Percentiles rank a stretch among this genome's conserved stretches.
Evolutionary conservation across 1,139 yeast species (phyloP).

Genomic region (Suzukiozyma palmioleophila): DNA sequence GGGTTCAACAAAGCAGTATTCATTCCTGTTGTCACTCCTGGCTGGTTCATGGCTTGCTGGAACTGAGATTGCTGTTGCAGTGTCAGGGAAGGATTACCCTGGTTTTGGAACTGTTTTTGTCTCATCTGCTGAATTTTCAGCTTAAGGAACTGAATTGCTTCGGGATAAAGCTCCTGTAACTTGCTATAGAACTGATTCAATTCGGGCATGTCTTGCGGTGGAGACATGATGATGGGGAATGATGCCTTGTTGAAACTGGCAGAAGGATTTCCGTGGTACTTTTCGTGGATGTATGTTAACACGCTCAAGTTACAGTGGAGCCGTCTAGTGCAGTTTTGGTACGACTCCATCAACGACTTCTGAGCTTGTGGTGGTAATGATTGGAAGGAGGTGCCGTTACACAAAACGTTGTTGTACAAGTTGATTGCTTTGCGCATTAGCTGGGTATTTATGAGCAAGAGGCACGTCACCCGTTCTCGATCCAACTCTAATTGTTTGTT

Average conservation of each 20-base stretch:
- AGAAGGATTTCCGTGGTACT: conserved; percentile 37
- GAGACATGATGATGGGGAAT: conserved; percentile 49
- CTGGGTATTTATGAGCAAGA: conserved; percentile 49
- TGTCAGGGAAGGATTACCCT: conserved; percentile 8
- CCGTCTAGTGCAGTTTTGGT: conserved; percentile 48
- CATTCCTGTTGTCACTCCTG: conserved; percentile 4
- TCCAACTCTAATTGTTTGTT: conserved; percentile 19
- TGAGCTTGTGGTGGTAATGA: conserved; percentile 35
- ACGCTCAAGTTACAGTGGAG: conserved; percentile 53
- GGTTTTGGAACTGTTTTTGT: conserved; percentile 16
- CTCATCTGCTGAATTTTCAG: conserved; percentile 42
- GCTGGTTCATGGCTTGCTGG: conserved; percentile 8
- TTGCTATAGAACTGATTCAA: conserved; percentile 42
- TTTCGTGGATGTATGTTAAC: conserved; percentile 48
- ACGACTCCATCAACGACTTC: conserved; percentile 39
- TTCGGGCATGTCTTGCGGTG: conserved; percentile 57
- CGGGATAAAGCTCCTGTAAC: conserved; percentile 52
- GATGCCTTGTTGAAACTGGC: conserved; percentile 30
- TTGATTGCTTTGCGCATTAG: conserved; percentile 46
- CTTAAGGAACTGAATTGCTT: conserved; percentile 47
- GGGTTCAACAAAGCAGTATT: conserved; percentile 2
- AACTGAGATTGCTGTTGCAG: conserved; percentile 7
- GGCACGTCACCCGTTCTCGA: conserved; percentile 46
- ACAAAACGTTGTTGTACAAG: conserved; percentile 32
- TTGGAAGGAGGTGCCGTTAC: conserved; percentile 32